Evolutionary conservation across 257 asterid species (phyloP).

Genomic region (Jaltomata sinuosa): DNA sequence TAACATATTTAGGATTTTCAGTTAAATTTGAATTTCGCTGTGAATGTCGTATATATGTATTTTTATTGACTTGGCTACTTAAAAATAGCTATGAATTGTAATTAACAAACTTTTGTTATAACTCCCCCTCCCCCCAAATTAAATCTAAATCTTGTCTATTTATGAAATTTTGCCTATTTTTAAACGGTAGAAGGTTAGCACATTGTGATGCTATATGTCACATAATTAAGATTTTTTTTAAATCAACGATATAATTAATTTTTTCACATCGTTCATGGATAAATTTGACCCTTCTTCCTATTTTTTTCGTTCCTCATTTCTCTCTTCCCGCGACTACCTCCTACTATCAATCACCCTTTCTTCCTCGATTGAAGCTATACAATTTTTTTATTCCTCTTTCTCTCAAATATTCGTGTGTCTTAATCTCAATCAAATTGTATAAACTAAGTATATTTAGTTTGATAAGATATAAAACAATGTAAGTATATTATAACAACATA

Average conservation of each 20-base stretch:
- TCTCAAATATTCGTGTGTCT: background rate
- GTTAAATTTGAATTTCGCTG: no score
- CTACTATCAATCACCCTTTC: background rate
- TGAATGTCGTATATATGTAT: no score
- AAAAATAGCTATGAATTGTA: no score
- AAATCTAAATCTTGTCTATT: no score
- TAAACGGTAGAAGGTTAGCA: no score
- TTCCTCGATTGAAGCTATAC: background rate
- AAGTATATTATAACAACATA: background rate
- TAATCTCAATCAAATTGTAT: background rate
- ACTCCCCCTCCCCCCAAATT: no score
- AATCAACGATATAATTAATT: no score
- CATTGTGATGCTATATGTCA: rapidly evolving
- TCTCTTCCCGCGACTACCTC: background rate
- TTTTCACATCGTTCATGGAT: background rate
- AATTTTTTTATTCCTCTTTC: background rate
- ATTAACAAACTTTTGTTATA: no score
- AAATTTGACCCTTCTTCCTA: background rate
- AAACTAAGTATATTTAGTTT: background rate
- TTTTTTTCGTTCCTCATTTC: background rate
- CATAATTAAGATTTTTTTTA: no score
- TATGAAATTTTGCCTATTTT: no score
- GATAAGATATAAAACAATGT: background rate
- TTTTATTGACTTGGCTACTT: no score
- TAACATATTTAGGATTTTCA: no score